These are phyloP conservation scores for Leonotis leonurus DNA, from an alignment of 257 asterid genomes.

Conservation along the genomic window DNA sequence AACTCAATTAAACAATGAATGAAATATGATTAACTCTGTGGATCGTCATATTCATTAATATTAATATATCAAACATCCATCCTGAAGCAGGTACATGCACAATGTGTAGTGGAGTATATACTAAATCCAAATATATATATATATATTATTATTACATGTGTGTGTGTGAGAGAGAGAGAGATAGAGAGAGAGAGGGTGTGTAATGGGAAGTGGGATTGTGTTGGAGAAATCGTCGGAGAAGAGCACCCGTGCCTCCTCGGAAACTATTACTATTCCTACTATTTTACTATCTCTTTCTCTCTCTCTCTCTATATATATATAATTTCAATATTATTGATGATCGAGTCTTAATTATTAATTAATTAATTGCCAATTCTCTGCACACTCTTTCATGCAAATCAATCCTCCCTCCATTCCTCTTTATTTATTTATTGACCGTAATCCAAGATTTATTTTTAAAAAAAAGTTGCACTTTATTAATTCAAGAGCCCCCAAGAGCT, in stretches of 20 bases:
- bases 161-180: not conserved
- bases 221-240: conserved; percentile 60
- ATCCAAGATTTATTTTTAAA: conserved; percentile 2
- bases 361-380: conserved; percentile 14
- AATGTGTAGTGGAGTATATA: too few species aligned
- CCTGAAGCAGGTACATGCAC: too few species aligned
- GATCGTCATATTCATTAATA: too few species aligned
- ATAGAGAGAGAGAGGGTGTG: not conserved
- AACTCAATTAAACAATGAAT: too few species aligned
- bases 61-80: not conserved
- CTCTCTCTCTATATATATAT: not conserved
- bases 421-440: not conserved
- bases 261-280: not conserved
- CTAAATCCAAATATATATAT: not conserved
- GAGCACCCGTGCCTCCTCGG: conserved; percentile 58
- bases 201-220: conserved; percentile 45
- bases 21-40: too few species aligned
- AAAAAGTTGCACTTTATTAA: conserved; percentile 20
- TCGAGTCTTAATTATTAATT: not conserved
- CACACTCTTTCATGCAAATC: conserved; percentile 26
- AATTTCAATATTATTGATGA: not conserved
- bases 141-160: not conserved
- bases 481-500: conserved; percentile 20
- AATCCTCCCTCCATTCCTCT: not conserved
- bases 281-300: conserved; percentile 13